Base-by-base conservation (phyloP, 345 rosid genomes). In the Gossypium bickii region DNA sequence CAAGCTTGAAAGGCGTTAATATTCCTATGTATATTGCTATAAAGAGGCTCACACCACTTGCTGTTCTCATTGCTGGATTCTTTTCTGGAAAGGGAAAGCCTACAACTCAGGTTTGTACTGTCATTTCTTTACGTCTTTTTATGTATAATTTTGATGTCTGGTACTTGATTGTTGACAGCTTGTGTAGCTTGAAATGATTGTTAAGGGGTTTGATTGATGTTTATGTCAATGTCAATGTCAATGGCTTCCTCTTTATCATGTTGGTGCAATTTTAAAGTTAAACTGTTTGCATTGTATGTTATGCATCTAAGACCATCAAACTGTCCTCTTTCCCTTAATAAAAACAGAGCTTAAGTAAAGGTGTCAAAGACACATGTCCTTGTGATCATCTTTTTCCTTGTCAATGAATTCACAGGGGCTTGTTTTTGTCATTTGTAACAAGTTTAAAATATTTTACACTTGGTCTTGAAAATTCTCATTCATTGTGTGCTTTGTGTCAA, bases 1-100 rank as follows among this genome's bases (percentile, higher is more conserved):
- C 99, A 38, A 95, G 99, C 85, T 87, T 95, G 90, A 95, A 89
- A 86, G 99, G 97, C 44, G 98, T 95, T 13, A 95, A 95, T 67
- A 95, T 95, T 71, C 97, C 99, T 1, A 95, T 95, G 99, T 95
- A 95, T 82, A 95, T 95, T 22, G 99, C 99, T 10, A 92, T 93
- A 34, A 95, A 95, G 87, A 88, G 99, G 75, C 97, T 95, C 78
- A 91, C 97, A 4, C 99, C 99, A 1, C 96, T 93, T 56, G 93
- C 98, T 49, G 97, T 93, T 51, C 84, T 95, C 60, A 69, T 91
- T 47, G 88, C 96, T 12, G 98, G 98, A 25, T 71, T 79, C 72
- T 81, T 86, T 45, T 87, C 88, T 18, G 96, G 98, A 58, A 95
- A 90, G 76, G 96, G 87, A 71, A 87, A 82, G 70, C 99, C 99